Evolutionary conservation across 441 rosid species (phyloP), one percentile per base, ranked within the genome.

Genomic region (Populus hybrid): DNA sequence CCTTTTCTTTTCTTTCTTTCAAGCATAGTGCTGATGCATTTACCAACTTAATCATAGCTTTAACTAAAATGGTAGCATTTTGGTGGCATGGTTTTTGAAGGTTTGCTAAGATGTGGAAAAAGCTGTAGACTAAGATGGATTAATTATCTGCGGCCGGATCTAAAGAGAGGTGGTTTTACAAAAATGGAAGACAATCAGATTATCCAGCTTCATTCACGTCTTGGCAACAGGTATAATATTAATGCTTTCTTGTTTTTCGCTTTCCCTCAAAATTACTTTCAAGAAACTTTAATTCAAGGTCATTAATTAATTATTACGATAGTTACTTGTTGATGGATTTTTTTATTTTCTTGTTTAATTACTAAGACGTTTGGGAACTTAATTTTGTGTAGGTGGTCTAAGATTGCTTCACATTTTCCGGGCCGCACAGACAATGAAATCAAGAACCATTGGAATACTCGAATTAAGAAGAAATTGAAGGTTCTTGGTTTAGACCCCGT

Each of bases 371-470:
- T 42, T 42, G 29, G 40, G n/a, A 29, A 20, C 24, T 28, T 38
- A 14, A 33, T 29, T 64, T 69, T 26, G 7, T 61, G 72, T 14
- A 95, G 99, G 85, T 95, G 99, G 99, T 92, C 99, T 0, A 95
- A 93, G 83, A 93, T 95, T 63, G 99, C 99, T 45, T 84, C 99
- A 1, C 91, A 93, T 88, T 88, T 95, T 81, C 90, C 97, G 1
- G 99, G 99, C 9, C 90, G 99, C 12, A 93, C 98, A 3, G 98
- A 94, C 76, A 94, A 94, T 24, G 98, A 94, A 78, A 93, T 95
- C 70, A 95, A 95, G 82, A 95, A 95, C 70, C 97, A 95, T 31
- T 95, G 99, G 99, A 95, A 93, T 59, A 93, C 98, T 2, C 77
- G 91, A 76, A 95, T 95, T 84, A 95, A 92, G 89, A 95, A 90